Evolutionary conservation across 352 stramenopile species (phyloP).

Genomic region (Phytophthora hibernalis): DNA sequence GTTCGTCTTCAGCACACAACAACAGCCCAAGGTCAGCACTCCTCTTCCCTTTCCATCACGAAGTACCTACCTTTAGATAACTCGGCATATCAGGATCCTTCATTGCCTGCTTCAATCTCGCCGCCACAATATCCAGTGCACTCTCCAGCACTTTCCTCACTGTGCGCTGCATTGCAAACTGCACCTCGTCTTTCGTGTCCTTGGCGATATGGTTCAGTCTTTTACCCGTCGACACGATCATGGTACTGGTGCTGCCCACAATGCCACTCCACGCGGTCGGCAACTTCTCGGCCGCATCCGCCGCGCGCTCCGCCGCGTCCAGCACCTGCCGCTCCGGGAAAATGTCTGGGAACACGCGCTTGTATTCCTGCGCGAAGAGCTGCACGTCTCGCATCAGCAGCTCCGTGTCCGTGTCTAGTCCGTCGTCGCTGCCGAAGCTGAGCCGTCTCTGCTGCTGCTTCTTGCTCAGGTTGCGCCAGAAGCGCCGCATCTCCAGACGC

Average conservation of each 20-base stretch:
- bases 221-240: conserved; percentile 84
- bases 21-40: conserved; percentile 2
- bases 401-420: conserved; percentile 11
- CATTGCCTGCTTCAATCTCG: conserved; percentile 74
- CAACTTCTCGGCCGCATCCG: conserved; percentile 39
- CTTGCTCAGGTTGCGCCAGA: conserved; percentile 81
- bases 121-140: conserved; percentile 78
- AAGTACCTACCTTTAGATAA: conserved; percentile 65
- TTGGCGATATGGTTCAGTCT: conserved; percentile 84
- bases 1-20: conserved; percentile 50
- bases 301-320: conserved; percentile 55
- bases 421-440: conserved; percentile 3
- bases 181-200: conserved; percentile 86
- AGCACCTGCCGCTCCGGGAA: conserved; percentile 79
- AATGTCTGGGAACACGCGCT: conserved; percentile 79
- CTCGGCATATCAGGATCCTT: conserved; percentile 88
- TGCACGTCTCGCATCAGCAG: conserved; percentile 74
- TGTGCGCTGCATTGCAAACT: conserved; percentile 82
- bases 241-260: conserved; percentile 78
- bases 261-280: conserved; percentile 65
- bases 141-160: conserved; percentile 80
- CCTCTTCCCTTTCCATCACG: too few species aligned
- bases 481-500: conserved; percentile 75
- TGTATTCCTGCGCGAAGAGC: conserved; percentile 82
- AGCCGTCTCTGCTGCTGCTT: conserved; percentile 38